Conservation (phyloP, 768 basidiomycete species). For the Lentinula raphanica region DNA sequence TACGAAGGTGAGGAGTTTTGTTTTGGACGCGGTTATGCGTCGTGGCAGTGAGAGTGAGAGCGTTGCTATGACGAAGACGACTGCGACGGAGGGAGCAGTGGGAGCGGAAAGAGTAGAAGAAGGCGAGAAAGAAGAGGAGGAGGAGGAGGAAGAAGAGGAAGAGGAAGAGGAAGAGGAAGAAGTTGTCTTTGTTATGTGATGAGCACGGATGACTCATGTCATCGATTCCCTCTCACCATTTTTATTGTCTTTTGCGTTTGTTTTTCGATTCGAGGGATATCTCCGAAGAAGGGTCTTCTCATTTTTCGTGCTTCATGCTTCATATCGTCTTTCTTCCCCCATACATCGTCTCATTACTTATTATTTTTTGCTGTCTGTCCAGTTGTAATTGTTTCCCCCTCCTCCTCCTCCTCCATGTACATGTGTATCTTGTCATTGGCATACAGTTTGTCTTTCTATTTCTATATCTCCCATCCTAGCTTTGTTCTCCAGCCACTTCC, state of each 20-base stretch:
- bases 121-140: slow-evolving; percentile 24
- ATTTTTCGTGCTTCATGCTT: background rate
- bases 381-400: background rate
- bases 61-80: too few species aligned
- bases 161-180: slow-evolving; percentile 72
- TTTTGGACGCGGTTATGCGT: slow-evolving; percentile 9
- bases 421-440: background rate
- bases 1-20: slow-evolving; percentile 9
- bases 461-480: background rate
- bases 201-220: slow-evolving; percentile 34
- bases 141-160: slow-evolving; percentile 31
- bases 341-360: background rate
- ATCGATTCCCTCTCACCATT: background rate
- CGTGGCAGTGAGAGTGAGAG: background rate
- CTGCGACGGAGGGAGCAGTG: background rate
- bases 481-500: too few species aligned
- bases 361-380: background rate
- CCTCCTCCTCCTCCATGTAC: background rate
- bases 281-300: background rate
- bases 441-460: background rate
- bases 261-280: background rate
- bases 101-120: background rate
- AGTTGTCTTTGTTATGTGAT: slow-evolving; percentile 66
- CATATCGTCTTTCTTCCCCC: background rate
- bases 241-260: background rate